Percentiles rank a stretch among this genome's conserved stretches.
phyloP scores from a whole-genome alignment of 1,139 yeast species.

The Lodderomyces elongisporus region DNA sequence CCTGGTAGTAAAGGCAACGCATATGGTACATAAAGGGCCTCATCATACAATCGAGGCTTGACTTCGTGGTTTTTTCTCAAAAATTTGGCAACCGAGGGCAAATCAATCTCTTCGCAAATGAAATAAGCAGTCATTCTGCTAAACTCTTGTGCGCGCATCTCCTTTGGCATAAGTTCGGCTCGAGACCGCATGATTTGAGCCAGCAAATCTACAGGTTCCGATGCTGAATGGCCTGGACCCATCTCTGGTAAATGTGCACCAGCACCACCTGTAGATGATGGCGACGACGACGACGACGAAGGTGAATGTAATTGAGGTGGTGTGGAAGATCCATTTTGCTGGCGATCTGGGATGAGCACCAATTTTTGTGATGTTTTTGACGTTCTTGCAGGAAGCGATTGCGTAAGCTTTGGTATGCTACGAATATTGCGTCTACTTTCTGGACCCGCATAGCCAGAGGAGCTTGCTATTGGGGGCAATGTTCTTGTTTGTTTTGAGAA shows the following conservation, averaged over 20 bases:
- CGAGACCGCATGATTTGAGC: constrained; percentile 47
- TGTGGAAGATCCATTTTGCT: constrained; percentile 16
- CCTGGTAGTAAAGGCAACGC: constrained; percentile 86
- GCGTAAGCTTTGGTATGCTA: constrained; percentile 54
- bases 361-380: constrained; percentile 81
- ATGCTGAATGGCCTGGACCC: neutral
- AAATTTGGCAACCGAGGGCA: constrained; percentile 60
- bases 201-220: constrained; percentile 19
- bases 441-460: neutral
- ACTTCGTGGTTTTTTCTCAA: constrained; percentile 70
- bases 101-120: constrained; percentile 74
- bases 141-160: constrained; percentile 60
- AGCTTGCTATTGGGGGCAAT: too few species aligned
- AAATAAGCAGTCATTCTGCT: constrained; percentile 89
- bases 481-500: neutral
- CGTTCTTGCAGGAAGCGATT: constrained; percentile 75
- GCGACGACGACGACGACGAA: neutral
- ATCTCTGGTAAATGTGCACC: too few species aligned
- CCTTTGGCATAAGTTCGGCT: constrained; percentile 69
- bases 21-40: constrained; percentile 86
- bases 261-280: too few species aligned
- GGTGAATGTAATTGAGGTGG: constrained; percentile 3
- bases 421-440: constrained; percentile 23
- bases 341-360: constrained; percentile 78
- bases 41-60: constrained; percentile 82